A percentile compares a stretch with the other conserved stretches of the same genome.
These are phyloP conservation scores for Mycena kentingensis DNA, from an alignment of 768 basidiomycete genomes.

Conservation along the genomic window DNA sequence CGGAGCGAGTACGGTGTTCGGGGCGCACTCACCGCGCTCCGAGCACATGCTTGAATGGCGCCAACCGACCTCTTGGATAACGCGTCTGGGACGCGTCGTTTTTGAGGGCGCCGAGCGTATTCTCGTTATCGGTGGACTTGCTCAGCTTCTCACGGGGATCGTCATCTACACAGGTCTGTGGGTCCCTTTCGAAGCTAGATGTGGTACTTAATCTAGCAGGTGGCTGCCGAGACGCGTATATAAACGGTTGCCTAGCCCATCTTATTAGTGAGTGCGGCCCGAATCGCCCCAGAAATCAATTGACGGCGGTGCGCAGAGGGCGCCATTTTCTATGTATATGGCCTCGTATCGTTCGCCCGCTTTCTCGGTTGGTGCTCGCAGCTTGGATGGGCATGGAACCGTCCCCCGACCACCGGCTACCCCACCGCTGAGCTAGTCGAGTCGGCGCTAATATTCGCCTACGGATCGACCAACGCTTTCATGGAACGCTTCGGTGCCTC, in stretches of 20 bases:
- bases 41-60: constrained; percentile 49
- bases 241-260: constrained; percentile 88
- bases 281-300: constrained; percentile 2
- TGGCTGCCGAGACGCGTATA: constrained; percentile 75
- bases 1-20: constrained; percentile 55
- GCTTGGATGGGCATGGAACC: constrained; percentile 96
- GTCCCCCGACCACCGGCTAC: constrained; percentile 49
- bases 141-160: constrained; percentile 66
- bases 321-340: constrained; percentile 91
- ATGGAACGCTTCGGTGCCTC: constrained; percentile 92
- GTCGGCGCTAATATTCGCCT: constrained; percentile 79
- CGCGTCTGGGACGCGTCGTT: constrained; percentile 44
- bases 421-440: constrained; percentile 78
- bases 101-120: constrained; percentile 61
- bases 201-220: too few relatives aligned
- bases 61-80: constrained; percentile 31
- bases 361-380: constrained; percentile 88
- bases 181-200: neutral
- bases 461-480: constrained; percentile 92
- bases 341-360: constrained; percentile 87
- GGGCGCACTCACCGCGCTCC: constrained; percentile 52
- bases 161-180: constrained; percentile 74
- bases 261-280: constrained; percentile 74
- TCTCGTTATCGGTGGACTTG: constrained; percentile 73
- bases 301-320: constrained; percentile 57